Evolutionary conservation across 768 basidiomycete species (phyloP).

Genomic region (Cystofilobasidium capitatum): DNA sequence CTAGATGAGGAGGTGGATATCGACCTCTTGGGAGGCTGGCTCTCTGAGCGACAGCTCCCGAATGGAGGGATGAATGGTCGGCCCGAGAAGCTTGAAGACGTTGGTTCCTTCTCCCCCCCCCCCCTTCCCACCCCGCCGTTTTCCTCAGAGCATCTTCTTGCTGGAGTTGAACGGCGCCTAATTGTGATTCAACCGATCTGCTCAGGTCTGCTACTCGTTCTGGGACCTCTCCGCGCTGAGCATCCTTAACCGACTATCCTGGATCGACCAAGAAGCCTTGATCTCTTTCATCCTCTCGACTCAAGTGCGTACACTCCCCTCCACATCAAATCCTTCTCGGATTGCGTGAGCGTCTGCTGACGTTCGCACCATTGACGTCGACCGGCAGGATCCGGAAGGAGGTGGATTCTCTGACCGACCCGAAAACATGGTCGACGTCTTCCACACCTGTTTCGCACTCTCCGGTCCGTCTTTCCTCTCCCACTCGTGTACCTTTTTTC

Average conservation of each 20-base stretch:
- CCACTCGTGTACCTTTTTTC: background rate
- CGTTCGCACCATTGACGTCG: background rate
- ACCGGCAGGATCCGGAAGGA: constrained; percentile 63
- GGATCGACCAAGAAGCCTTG: constrained; percentile 79
- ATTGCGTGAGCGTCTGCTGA: background rate
- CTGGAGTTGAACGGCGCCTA: background rate
- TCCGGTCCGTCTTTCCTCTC: constrained; percentile 49
- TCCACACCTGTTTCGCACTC: constrained; percentile 86
- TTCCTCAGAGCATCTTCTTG: background rate
- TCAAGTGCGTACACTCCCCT: constrained; percentile 49
- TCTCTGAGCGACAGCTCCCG: constrained; percentile 83
- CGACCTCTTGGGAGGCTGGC: constrained; percentile 82
- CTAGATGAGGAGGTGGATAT: constrained; percentile 63
- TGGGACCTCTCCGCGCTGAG: constrained; percentile 87
- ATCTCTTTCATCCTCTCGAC: constrained; percentile 74
- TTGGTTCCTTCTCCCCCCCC: constrained; percentile 42
- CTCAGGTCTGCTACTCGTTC: constrained; percentile 90
- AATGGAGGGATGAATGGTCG: constrained; percentile 91
- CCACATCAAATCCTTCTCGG: background rate
- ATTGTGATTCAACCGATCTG: background rate
- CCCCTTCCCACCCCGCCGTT: background rate
- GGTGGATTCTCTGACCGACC: constrained; percentile 93
- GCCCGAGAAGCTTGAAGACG: constrained; percentile 96
- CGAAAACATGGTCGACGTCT: constrained; percentile 92
- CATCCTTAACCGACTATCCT: constrained; percentile 67